These are phyloP conservation scores for Cubamyces lactineus DNA, from an alignment of 768 basidiomycete species.

Conservation along the genomic window DNA sequence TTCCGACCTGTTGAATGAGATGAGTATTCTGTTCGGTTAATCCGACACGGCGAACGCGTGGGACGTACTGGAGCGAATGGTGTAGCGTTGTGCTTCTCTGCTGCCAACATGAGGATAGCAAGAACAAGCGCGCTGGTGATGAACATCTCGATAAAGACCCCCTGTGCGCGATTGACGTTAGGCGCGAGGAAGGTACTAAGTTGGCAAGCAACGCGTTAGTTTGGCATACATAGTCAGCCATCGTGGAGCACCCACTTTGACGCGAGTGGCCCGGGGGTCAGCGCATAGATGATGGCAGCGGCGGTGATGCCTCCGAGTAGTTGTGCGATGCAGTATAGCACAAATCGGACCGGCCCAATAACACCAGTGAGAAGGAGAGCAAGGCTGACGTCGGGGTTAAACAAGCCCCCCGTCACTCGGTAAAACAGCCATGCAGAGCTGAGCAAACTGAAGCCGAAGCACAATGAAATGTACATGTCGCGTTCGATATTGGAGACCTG, in stretches of 20 bases:
- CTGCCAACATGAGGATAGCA: conserved; percentile 73
- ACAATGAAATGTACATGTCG: conserved; percentile 58
- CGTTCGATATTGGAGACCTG: conserved; percentile 39
- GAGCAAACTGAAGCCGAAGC: conserved; percentile 64
- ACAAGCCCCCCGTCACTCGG: conserved; percentile 63
- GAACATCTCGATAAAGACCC: conserved; percentile 74
- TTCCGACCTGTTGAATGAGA: conserved; percentile 49
- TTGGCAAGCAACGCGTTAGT: conserved; percentile 7
- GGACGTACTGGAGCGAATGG: conserved; percentile 65
- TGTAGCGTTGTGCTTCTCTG: conserved; percentile 67
- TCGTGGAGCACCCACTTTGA: conserved; percentile 48
- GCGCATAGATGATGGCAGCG: conserved; percentile 53
- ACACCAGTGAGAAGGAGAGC: conserved; percentile 61
- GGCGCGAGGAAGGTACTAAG: conserved; percentile 50
- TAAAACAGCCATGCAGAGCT: conserved; percentile 72
- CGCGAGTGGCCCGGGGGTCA: conserved; percentile 58
- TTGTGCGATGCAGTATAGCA: conserved; percentile 65
- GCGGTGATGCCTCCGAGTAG: conserved; percentile 62
- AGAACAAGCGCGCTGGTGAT: conserved; percentile 61
- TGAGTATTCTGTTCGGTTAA: neutral
- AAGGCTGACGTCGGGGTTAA: conserved; percentile 66
- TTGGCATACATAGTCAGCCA: conserved; percentile 1
- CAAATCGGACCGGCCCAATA: conserved; percentile 57
- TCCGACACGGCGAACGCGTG: neutral
- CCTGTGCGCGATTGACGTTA: conserved; percentile 56